Base-by-base conservation (phyloP, 148 eudicot species). In the Fallopia convolvulus region DNA sequence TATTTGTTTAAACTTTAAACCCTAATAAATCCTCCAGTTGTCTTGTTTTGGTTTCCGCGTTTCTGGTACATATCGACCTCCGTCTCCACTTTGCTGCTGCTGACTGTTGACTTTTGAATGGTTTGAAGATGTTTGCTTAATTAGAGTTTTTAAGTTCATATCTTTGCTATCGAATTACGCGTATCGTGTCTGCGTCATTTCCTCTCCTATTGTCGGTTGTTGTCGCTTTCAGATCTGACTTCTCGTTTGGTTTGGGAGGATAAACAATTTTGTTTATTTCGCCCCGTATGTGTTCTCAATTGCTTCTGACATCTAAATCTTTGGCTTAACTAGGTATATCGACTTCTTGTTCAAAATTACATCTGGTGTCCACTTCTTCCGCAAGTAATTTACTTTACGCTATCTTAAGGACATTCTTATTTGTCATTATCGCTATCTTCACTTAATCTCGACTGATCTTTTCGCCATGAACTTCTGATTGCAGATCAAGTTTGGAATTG, bases 151-250 rank as follows among this genome's bases (percentile, higher is more conserved):
- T 66, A 84, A 83, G 86, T 83, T 86, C 39, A 84, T 80, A 55
- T 74, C 74, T 66, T 77, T 41, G 78, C 9, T 83, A 87, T 78
- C 86, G 75, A 79, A 85, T 80, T 65, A 80, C 86, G 90, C 89
- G 90, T 85, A 85, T 82, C 60, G 72, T 73, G 77, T 49, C 79
- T 81, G 81, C 70, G 78, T 73, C 80, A 55, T 76, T 76, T 41
- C n/a, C 36, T 26, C 61, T 68, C 80, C 70, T 75, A 56, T 81
- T 84, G 83, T 82, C 80, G 77, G 78, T 78, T 82, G 70, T 74
- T 80, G 71, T 84, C 84, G 8, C 79, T 79, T 49, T 83, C 90
- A 85, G 91, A 90, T 90, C 93, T 88, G 48, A 79, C 20, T 74
- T 80, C 66, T 3, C 18, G 13, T 32, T 42, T 11, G 61, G 26